Percentiles rank a stretch among this genome's conserved stretches.
Evolutionary conservation across 1,284 basidiomycete species (phyloP).

Genomic region (Spongispora temasekensis): DNA sequence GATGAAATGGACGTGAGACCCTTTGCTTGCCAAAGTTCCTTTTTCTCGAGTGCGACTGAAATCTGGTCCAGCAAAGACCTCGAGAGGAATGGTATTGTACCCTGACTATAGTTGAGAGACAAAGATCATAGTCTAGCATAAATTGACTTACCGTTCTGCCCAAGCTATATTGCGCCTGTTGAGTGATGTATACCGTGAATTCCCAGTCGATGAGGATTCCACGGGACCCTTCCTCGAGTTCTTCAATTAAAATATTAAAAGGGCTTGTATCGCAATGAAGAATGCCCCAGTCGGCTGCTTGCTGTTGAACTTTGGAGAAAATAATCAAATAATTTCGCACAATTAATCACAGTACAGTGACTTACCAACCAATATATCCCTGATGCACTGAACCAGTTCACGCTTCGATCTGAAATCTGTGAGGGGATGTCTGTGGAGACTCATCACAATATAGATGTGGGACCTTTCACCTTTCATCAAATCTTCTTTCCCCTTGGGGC

Average conservation of each 20-base stretch:
- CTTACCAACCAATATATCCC: neutral
- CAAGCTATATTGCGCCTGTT: neutral
- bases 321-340: neutral
- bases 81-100: neutral
- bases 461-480: neutral
- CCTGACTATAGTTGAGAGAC: neutral
- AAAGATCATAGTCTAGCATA: neutral
- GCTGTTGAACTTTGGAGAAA: neutral
- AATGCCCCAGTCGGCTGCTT: neutral
- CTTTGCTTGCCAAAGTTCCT: neutral
- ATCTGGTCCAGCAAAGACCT: neutral
- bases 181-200: neutral
- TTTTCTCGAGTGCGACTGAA: neutral
- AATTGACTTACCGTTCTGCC: neutral
- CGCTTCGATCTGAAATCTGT: neutral
- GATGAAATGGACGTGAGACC: neutral
- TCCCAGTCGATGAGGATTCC: neutral
- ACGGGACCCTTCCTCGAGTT: neutral
- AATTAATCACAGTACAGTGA: neutral
- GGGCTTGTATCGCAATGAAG: neutral
- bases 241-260: neutral
- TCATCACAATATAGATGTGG: neutral
- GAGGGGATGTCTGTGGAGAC: neutral
- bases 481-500: neutral
- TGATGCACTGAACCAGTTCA: neutral